phyloP scores from a whole-genome alignment of 1,284 basidiomycete species.

The Xerocomus amazonicus region DNA sequence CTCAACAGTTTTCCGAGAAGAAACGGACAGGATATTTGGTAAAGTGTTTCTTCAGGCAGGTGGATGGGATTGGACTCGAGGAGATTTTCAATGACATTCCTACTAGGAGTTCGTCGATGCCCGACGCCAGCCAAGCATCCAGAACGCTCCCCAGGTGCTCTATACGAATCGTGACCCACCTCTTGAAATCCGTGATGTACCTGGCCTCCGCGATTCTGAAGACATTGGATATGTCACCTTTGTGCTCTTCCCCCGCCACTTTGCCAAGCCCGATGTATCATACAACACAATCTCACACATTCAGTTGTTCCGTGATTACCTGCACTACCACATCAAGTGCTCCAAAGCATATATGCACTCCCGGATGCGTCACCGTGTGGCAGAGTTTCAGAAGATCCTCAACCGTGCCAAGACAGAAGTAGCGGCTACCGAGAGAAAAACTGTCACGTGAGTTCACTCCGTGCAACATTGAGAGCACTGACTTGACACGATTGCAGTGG shows the following conservation, averaged over 20 bases:
- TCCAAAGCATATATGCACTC: constrained; percentile 99
- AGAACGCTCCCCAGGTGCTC: constrained; percentile 97
- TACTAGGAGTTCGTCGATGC: constrained; percentile 97
- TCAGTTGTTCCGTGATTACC: constrained; percentile 95
- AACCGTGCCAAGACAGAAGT: constrained; percentile 98
- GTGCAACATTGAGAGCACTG: not conserved
- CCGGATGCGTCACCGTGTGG: constrained; percentile 91
- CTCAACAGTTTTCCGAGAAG: constrained; percentile 95
- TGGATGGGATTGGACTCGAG: constrained; percentile 1
- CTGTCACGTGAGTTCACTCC: constrained; percentile 66
- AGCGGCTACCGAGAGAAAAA: constrained; percentile 84
- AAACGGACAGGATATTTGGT: constrained; percentile 96
- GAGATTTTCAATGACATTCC: constrained; percentile 1
- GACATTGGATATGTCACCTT: constrained; percentile 99
- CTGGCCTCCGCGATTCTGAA: constrained; percentile 79
- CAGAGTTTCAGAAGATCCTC: constrained; percentile 96
- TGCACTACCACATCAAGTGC: constrained; percentile 99
- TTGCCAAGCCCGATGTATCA: constrained; percentile 70
- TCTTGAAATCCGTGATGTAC: constrained; percentile 87
- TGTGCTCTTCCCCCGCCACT: constrained; percentile 97
- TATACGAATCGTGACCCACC: constrained; percentile 96
- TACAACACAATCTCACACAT: constrained; percentile 92
- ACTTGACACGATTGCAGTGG: constrained; percentile 37
- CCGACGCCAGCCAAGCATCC: constrained; percentile 86
- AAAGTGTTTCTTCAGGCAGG: constrained; percentile 94